Base-by-base conservation (phyloP, 345 rosid genomes). In the Ceriops decandra region DNA sequence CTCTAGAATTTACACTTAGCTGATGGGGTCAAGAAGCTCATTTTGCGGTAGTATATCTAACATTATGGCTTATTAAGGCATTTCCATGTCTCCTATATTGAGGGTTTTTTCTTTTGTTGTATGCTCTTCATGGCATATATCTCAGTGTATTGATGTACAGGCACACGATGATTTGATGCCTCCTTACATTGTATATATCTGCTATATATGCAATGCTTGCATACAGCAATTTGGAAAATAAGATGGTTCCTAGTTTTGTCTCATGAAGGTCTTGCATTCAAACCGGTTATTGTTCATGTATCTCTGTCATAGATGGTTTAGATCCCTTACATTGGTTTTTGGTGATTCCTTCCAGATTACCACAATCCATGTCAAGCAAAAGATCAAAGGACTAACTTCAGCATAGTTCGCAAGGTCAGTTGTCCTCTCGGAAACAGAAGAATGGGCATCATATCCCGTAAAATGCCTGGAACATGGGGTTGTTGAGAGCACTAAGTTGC, bases 311-410 rank as follows among this genome's bases (percentile, higher is more conserved):
- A 7, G n/a, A 20, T 19, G 6, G n/a, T 42, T 30, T 56, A 56
- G 11, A 49, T 49, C 33, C 26, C 46, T 60, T 5, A n/a, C 51
- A 24, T 52, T 5, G 62, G 57, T 58, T 59, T n/a, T 26, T 30
- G 36, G 38, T 26, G 67, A 53, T 38, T 16, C 22, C 24, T 31
- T 68, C 61, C 79, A 79, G 85, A 73, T 79, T 54, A 49, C 68
- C 68, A 7, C 67, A 58, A 36, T 73, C 77, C 24, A 27, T 47
- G 49, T 63, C 73, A 27, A 78, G 74, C 77, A 79, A 81, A 66
- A 35, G 77, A 31, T 7, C 64, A 17, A 84, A 77, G 72, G 79
- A 77, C 60, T 67, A 81, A 64, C 17, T 26, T 52, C 32, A 6
- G 47, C 54, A 22, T 27, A 71, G 77, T 49, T 63, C 75, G 20